Percentiles rank a stretch among this genome's conserved stretches.
phyloP scores from a whole-genome alignment of 345 rosid species.

The Brassica juncea region DNA sequence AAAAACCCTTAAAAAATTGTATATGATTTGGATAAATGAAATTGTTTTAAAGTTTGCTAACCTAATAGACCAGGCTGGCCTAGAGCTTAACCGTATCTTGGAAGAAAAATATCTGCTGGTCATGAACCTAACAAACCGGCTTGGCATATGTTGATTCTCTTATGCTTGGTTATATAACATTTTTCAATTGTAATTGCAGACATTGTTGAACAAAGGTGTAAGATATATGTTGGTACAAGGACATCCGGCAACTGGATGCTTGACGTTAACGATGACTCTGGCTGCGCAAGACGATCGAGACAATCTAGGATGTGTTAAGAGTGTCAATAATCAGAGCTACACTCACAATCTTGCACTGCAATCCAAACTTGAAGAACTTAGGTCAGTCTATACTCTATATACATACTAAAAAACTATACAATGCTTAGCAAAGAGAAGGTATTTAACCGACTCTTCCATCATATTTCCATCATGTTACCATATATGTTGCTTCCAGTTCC shows the following conservation, averaged over 20 bases:
- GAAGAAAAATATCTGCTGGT: no score
- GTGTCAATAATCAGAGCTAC: constrained; percentile 56
- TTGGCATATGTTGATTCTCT: background rate
- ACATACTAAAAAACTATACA: background rate
- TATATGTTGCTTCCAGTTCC: no score
- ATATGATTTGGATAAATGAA: no score
- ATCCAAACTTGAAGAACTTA: constrained; percentile 48
- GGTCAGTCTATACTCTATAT: constrained; percentile 27
- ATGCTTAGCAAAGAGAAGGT: no score
- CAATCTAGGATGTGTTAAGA: constrained; percentile 71
- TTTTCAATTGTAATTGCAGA: constrained; percentile 44
- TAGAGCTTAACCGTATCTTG: background rate
- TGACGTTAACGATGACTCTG: constrained; percentile 64
- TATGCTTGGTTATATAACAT: background rate
- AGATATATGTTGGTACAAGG: constrained; percentile 76
- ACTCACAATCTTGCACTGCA: constrained; percentile 58
- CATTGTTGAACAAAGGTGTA: constrained; percentile 68
- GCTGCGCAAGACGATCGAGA: constrained; percentile 67
- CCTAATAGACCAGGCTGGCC: background rate
- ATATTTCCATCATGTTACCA: no score
- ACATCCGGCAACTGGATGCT: constrained; percentile 76
- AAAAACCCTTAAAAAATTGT: no score
- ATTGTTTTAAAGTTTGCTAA: background rate
- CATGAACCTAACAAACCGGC: background rate
- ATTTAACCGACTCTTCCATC: no score